Evolutionary conservation across 768 basidiomycete species (phyloP).

Genomic region (Leccinum disarticulatum): DNA sequence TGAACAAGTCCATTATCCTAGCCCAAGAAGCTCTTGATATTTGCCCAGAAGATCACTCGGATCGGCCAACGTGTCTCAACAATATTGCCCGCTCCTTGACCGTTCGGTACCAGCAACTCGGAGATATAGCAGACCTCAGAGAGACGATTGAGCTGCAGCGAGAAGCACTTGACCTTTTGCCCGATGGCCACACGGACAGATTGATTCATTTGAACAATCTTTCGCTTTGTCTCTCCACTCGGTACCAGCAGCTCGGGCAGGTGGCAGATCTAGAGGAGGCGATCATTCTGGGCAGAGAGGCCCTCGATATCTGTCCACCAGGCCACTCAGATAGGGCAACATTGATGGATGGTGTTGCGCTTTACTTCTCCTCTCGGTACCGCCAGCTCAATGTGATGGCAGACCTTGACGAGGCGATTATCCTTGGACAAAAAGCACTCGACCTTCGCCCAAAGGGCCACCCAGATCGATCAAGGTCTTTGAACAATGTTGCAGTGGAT

Average conservation of each 20-base stretch:
- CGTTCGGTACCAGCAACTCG: background rate
- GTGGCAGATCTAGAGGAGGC: background rate
- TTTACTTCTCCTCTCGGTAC: background rate
- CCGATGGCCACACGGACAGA: background rate
- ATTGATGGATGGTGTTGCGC: background rate
- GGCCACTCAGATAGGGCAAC: background rate
- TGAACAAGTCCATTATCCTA: background rate
- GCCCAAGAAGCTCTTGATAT: background rate
- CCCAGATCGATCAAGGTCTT: background rate
- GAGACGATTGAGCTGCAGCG: background rate
- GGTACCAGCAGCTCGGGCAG: background rate
- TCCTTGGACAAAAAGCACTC: background rate
- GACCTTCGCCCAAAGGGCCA: background rate
- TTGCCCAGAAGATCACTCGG: background rate
- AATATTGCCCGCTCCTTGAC: background rate
- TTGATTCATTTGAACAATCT: background rate
- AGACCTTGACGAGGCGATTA: background rate
- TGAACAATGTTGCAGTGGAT: background rate
- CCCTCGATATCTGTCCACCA: background rate
- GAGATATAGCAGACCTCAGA: background rate
- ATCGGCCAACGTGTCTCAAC: background rate
- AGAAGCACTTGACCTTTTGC: background rate
- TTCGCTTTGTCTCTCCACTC: background rate
- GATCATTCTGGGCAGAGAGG: background rate
- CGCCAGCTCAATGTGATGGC: background rate